Percentiles rank a stretch among this genome's conserved stretches.
phyloP scores from a whole-genome alignment of 2,329 filamentous ascomycete species.

The Microcera coccophila region DNA sequence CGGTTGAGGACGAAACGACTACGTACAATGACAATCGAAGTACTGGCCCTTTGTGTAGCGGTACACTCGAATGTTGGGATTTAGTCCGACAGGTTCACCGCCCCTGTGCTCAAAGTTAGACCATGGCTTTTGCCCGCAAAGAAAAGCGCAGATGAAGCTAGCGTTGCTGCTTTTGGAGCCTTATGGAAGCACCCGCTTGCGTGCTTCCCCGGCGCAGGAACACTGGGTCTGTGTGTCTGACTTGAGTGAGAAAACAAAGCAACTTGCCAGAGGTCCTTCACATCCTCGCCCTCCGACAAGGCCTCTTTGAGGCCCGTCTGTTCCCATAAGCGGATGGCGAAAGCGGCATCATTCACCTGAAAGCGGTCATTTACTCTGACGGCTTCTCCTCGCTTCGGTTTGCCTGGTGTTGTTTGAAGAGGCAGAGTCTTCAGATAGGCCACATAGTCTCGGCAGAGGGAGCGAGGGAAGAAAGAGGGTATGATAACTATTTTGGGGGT shows the following conservation, averaged over 20 bases:
- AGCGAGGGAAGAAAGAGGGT: conserved; percentile 68
- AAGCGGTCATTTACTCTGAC: conserved; percentile 86
- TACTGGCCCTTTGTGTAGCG: conserved; percentile 82
- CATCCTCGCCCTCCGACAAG: conserved; percentile 39
- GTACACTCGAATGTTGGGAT: conserved; percentile 85
- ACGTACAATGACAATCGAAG: conserved; percentile 85
- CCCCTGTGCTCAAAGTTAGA: conserved; percentile 56
- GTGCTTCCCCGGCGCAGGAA: conserved; percentile 1
- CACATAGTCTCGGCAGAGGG: conserved; percentile 72
- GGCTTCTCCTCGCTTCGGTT: conserved; percentile 75
- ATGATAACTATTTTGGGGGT: conserved; percentile 67
- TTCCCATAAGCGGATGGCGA: conserved; percentile 73
- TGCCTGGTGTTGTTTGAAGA: conserved; percentile 71
- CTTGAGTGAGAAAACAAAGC: conserved; percentile 1
- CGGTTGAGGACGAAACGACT: not conserved
- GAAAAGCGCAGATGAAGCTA: not conserved
- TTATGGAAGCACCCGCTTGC: not conserved
- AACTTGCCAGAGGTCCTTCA: conserved; percentile 44
- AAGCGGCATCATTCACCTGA: conserved; percentile 70
- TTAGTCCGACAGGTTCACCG: conserved; percentile 77
- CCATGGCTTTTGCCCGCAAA: conserved; percentile 5
- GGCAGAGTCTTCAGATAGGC: conserved; percentile 67
- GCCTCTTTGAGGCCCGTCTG: conserved; percentile 69
- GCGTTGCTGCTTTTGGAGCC: conserved; percentile 8
- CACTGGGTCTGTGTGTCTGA: conserved; percentile 1